Base-by-base conservation (phyloP, 2,329 filamentous ascomycete species). In the Meredithiella fracta region DNA sequence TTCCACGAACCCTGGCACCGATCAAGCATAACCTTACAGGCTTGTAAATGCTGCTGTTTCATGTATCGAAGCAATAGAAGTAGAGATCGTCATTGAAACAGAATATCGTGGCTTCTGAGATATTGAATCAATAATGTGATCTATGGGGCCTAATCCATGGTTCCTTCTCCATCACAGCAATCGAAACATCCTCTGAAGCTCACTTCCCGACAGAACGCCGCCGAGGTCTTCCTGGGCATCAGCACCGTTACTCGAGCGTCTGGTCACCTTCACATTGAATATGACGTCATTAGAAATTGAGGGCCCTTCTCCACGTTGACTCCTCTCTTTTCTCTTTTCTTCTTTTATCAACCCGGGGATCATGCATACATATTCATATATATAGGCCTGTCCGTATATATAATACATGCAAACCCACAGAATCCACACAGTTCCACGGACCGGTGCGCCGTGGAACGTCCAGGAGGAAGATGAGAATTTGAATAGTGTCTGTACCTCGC, bases 231-330 rank as follows among this genome's bases (percentile, higher is more conserved):
- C 15, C 8, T 8, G 15, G 17, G n/a, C 11, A 9, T 44, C 15
- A 22, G 8, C 29, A 34, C 29, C 40, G 15, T 44, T 20, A 15
- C 40, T 44, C 11, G 11, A 34, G 29, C 11, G 29, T 34, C 11
- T 5, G 29, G 29, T 5, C 5, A 11, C 5, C 40, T 44, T n/a
- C 40, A 44, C 40, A 44, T 44, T 44, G 11, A 44, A 44, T 44
- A 44, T 44, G 40, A 44, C 17, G 40, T 44, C 17, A n/a, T 44
- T 44, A 20, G 17, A 20, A 37, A 44, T 22, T 50, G 51, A 52
- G 56, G 34, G 37, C 47, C 47, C 47, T 58, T 54, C 60, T 54
- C 55, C 59, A 58, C 42, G 11, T 51, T 9, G 26, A 44, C 29
- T 56, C 40, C 42, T 53, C 38, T 53, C 31, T 54, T 51, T 23